Evolutionary conservation across 305 asterid species (phyloP).

Genomic region (Fraxinus latifolia): DNA sequence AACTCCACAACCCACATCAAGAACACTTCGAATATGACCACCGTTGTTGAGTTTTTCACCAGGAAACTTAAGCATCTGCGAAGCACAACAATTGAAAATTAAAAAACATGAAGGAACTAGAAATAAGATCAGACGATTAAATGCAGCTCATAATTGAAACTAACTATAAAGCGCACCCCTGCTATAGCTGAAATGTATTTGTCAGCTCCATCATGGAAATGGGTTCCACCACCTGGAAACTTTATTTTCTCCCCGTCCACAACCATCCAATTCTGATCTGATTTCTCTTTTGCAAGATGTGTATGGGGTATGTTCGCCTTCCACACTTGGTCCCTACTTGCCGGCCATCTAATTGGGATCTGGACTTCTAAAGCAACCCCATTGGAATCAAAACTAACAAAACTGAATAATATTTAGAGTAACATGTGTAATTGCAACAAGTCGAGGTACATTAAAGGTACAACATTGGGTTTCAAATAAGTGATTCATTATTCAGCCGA

Average conservation of each 20-base stretch:
- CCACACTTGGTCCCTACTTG: constrained; percentile 90
- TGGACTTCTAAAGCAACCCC: constrained; percentile 66
- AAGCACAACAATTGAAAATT: constrained; percentile 1
- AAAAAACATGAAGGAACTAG: not conserved
- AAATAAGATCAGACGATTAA: not conserved
- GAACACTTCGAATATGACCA: constrained; percentile 73
- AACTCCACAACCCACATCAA: constrained; percentile 96
- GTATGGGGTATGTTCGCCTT: constrained; percentile 92
- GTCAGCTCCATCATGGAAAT: constrained; percentile 83
- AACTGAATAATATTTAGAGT: constrained; percentile 17
- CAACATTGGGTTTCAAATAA: constrained; percentile 9
- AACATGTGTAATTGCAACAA: constrained; percentile 9
- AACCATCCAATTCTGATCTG: constrained; percentile 89
- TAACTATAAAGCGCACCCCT: constrained; percentile 45
- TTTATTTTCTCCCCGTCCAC: constrained; percentile 82
- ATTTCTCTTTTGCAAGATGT: constrained; percentile 84
- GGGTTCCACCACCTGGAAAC: constrained; percentile 98
- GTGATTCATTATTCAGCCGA: not conserved
- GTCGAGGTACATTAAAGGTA: not conserved
- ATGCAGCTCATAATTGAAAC: not conserved
- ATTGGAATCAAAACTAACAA: constrained; percentile 56
- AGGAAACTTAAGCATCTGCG: constrained; percentile 82
- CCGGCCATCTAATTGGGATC: constrained; percentile 93
- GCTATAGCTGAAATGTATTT: constrained; percentile 78
- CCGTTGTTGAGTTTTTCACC: constrained; percentile 62